Conservation (phyloP, 2,329 filamentous ascomycete genomes). For the Blumeriella jaapii region DNA sequence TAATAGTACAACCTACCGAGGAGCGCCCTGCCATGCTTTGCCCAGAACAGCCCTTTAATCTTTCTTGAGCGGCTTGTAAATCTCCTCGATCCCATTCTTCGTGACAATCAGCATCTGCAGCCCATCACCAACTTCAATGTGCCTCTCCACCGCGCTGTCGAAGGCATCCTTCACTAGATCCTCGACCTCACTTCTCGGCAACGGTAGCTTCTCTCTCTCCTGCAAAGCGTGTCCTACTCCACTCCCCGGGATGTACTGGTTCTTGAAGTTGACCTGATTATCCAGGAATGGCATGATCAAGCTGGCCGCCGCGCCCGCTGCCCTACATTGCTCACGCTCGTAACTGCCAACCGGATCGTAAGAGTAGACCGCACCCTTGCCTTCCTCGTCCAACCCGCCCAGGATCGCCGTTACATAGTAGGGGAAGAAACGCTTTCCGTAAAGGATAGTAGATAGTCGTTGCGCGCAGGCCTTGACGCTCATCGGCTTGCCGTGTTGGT, state of each 20-base stretch:
- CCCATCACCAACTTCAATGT: slow-evolving; percentile 96
- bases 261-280: slow-evolving; percentile 99
- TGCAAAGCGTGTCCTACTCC: slow-evolving; percentile 72
- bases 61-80: slow-evolving; percentile 74
- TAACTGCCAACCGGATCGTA: slow-evolving; percentile 98
- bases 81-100: slow-evolving; percentile 77
- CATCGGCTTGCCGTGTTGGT: slow-evolving; percentile 96
- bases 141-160: slow-evolving; percentile 93
- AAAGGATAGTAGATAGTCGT: slow-evolving; percentile 87
- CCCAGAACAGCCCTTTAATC: slow-evolving; percentile 49
- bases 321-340: slow-evolving; percentile 91
- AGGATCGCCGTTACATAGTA: slow-evolving; percentile 96
- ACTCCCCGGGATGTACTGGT: slow-evolving; percentile 85
- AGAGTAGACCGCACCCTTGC: slow-evolving; percentile 86
- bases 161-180: slow-evolving; percentile 93
- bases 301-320: slow-evolving; percentile 81
- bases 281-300: slow-evolving; percentile 99
- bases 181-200: slow-evolving; percentile 66
- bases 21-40: slow-evolving; percentile 7
- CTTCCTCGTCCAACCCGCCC: slow-evolving; percentile 87
- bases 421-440: slow-evolving; percentile 96
- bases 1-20: slow-evolving; percentile 13
- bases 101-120: slow-evolving; percentile 94
- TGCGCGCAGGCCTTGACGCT: slow-evolving; percentile 89
- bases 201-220: slow-evolving; percentile 56